Evolutionary conservation across 805 yeast genomes (phyloP).

Genomic region (Aciculoconidium aculeatum): DNA sequence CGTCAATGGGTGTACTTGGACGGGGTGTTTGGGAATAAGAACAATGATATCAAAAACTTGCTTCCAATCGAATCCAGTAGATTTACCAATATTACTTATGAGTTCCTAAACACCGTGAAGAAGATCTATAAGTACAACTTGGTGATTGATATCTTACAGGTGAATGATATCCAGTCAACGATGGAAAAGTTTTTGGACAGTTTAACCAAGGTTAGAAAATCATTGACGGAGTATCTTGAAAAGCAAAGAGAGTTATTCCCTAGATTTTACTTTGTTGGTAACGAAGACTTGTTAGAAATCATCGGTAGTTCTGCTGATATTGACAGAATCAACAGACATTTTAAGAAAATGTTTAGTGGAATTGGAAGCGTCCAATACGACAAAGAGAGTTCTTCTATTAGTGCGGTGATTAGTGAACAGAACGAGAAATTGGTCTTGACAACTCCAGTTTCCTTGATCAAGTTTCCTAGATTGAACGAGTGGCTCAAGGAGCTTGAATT

Average conservation of each 20-base stretch:
- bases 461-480: constrained; percentile 43
- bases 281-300: constrained; percentile 80
- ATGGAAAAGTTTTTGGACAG: constrained; percentile 51
- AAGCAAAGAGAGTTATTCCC: constrained; percentile 73
- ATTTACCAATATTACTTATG: constrained; percentile 58
- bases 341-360: constrained; percentile 70
- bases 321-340: constrained; percentile 46
- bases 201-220: constrained; percentile 52
- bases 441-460: constrained; percentile 38
- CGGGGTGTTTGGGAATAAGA: constrained; percentile 60
- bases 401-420: constrained; percentile 54
- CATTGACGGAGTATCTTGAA: constrained; percentile 75
- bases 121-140: constrained; percentile 42
- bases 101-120: constrained; percentile 48
- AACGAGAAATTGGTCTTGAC: constrained; percentile 50
- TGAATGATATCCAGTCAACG: constrained; percentile 42
- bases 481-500: constrained; percentile 60
- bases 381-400: constrained; percentile 25
- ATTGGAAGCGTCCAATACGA: constrained; percentile 39
- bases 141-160: constrained; percentile 50
- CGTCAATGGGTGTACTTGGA: constrained; percentile 82
- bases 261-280: constrained; percentile 81
- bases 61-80: constrained; percentile 67
- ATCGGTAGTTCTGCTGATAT: constrained; percentile 59
- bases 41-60: constrained; percentile 51